Evolutionary conservation across 192 early-diverging fungal species (phyloP).

Genomic region (Neocallimastix lanati): DNA sequence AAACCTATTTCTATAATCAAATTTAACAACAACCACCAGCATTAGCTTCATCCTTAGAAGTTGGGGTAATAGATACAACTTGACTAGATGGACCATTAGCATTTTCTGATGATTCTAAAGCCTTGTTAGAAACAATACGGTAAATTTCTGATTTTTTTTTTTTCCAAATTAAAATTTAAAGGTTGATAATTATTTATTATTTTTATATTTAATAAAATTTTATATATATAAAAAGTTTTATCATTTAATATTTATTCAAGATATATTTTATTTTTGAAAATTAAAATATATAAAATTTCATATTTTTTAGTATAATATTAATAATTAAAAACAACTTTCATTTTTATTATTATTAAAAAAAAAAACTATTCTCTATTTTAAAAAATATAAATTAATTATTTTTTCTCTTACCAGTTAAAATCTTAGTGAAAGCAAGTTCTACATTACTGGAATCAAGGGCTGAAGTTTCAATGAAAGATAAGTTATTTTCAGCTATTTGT

Average conservation of each 20-base stretch:
- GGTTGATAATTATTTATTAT: no score
- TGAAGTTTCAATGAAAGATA: conserved; percentile 97
- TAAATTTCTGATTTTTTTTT: conserved; percentile 55
- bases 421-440: conserved; percentile 86
- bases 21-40: neutral
- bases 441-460: conserved; percentile 93
- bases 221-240: no score
- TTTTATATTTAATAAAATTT: no score
- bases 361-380: no score
- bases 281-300: no score
- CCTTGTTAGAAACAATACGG: conserved; percentile 90
- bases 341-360: no score
- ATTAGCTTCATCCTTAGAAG: conserved; percentile 29
- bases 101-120: conserved; percentile 62
- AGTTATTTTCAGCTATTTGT: conserved; percentile 73
- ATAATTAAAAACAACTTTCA: no score
- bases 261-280: no score
- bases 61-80: conserved; percentile 45
- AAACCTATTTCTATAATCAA: neutral
- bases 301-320: no score
- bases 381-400: no score
- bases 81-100: conserved; percentile 46
- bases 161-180: no score
- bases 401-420: conserved; percentile 55
- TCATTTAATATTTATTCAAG: no score